Percentiles rank a stretch among this genome's conserved stretches.
These are phyloP conservation scores for Heterobasidion annosum DNA, from an alignment of 1,284 basidiomycete genomes.

Conservation along the genomic window DNA sequence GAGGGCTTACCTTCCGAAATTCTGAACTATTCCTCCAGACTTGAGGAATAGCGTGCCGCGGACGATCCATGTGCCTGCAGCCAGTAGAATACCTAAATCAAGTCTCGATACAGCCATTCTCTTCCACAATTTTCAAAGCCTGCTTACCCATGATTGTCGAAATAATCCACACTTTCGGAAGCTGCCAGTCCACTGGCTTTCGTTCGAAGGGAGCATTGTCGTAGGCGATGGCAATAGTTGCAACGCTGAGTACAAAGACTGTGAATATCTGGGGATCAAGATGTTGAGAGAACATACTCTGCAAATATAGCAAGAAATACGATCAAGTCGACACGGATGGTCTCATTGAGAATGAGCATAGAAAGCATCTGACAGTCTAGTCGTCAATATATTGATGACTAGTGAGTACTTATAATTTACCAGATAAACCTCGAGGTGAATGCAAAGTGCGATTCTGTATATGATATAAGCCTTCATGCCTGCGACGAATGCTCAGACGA, in stretches of 20 bases:
- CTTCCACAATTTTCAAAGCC: neutral
- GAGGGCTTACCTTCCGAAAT: constrained; percentile 25
- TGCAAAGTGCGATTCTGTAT: constrained; percentile 37
- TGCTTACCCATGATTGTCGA: constrained; percentile 27
- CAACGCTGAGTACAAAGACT: constrained; percentile 4
- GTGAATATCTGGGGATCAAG: neutral
- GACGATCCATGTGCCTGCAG: constrained; percentile 40
- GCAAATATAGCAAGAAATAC: constrained; percentile 51
- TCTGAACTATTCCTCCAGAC: constrained; percentile 40
- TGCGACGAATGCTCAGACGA: neutral
- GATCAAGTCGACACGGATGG: constrained; percentile 43
- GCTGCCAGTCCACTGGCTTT: constrained; percentile 46
- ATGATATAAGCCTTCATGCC: constrained; percentile 15
- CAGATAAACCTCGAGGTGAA: constrained; percentile 48
- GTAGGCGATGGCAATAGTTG: constrained; percentile 42
- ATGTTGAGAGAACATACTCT: constrained; percentile 20
- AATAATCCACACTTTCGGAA: constrained; percentile 48
- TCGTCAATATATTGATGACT: neutral
- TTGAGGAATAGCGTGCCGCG: constrained; percentile 38
- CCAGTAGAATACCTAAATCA: constrained; percentile 12
- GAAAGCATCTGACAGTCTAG: constrained; percentile 21
- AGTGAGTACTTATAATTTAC: neutral
- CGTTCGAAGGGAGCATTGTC: constrained; percentile 38
- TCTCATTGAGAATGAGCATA: constrained; percentile 42
- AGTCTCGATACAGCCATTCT: constrained; percentile 15